Evolutionary conservation across 495 filamentous ascomycete genomes (phyloP), one percentile per base, ranked within the genome.

Genomic region (Geopyxis carbonaria): DNA sequence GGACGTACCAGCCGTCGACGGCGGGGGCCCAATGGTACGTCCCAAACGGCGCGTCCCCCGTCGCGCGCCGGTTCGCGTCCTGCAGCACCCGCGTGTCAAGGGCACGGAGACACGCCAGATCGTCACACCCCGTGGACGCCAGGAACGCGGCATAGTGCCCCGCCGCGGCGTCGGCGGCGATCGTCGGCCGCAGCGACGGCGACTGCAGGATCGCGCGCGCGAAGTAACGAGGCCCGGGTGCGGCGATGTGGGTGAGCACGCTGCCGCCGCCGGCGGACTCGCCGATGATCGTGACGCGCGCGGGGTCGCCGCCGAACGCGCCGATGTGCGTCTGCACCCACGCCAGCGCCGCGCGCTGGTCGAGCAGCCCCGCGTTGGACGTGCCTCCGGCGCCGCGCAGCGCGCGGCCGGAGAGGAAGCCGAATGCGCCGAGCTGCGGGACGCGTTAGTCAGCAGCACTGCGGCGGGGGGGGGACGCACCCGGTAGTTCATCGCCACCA

Each of bases 251-350:
- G 16, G 22, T 14, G 2, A n/a, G 42, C 20, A 31, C 46, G 40
- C 21, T 30, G 22, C 61, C 47, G 13, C 60, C 63, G 4, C 70
- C 69, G 10, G 70, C 65, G 27, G 61, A 66, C 43, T 73, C 62
- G 24, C 72, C 74, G 45, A 64, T 65, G 29, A 75, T 58, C 1
- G 59, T 61, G 38, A 76, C 72, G 43, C 66, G 69, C n/a, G 59
- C 52, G 3, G 73, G 65, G 49, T 81, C 70, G 22, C 77, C 78
- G 32, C 77, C 78, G 40, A 83, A 83, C 1, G 60, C 68, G 27
- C 57, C 65, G 35, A 81, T 78, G 46, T 80, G 79, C 40, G 69
- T 65, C 21, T 69, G 63, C 0, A 80, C 66, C 66, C 72, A 78
- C 44, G 75, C 66, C 11, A 78, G 64, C 3, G 66, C 73, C 53